phyloP scores from a whole-genome alignment of 129 eudicot species.

The Cynara cardunculus region DNA sequence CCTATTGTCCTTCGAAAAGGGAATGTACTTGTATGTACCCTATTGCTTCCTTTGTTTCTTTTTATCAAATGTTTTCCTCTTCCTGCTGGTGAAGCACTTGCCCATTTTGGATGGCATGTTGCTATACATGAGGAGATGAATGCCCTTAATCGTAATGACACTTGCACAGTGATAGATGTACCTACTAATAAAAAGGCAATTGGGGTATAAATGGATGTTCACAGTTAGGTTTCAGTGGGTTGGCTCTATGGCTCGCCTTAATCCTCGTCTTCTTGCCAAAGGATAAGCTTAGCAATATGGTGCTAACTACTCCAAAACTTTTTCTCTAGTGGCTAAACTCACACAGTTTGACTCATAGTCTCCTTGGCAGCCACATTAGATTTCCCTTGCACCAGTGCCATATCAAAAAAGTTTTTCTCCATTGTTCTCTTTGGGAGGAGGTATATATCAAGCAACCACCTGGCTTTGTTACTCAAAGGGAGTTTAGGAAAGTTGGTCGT shows the following conservation, averaged over 20 bases:
- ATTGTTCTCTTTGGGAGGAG: too few relatives aligned
- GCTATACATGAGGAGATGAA: not conserved
- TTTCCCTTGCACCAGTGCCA: too few relatives aligned
- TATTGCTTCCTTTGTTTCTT: not conserved
- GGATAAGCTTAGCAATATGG: not conserved
- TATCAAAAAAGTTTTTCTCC: too few relatives aligned
- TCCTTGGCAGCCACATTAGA: too few relatives aligned
- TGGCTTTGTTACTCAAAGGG: too few relatives aligned
- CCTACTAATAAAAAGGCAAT: not conserved
- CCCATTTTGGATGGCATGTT: not conserved
- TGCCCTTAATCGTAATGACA: not conserved
- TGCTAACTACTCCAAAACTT: conserved; percentile 16
- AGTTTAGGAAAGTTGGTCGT: too few relatives aligned
- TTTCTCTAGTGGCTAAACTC: conserved; percentile 21
- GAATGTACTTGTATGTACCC: not conserved
- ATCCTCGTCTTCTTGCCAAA: not conserved
- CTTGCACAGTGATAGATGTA: not conserved
- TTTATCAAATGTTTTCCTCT: not conserved
- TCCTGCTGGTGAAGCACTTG: not conserved
- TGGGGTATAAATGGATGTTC: not conserved
- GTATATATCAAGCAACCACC: too few relatives aligned
- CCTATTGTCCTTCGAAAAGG: not conserved
- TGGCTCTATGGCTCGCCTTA: too few relatives aligned
- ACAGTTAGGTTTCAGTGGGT: not conserved
- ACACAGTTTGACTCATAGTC: conserved; percentile 6